phyloP scores from a whole-genome alignment of 805 yeast species.

The Candida germanica region DNA sequence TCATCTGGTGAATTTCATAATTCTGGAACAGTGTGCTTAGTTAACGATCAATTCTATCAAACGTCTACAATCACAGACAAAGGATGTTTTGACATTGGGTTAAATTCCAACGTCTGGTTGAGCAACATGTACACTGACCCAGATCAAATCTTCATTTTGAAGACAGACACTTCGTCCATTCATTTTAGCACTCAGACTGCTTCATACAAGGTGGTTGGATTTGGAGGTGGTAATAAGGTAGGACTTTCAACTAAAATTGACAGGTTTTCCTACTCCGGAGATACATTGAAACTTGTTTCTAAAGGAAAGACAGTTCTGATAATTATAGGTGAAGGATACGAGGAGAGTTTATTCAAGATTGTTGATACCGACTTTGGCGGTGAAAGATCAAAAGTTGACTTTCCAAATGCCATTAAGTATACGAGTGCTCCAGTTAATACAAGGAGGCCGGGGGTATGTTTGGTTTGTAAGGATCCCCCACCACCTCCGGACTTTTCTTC shows the following conservation, averaged over 20 bases:
- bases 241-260: constrained; percentile 8
- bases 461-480: constrained; percentile 13
- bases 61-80: constrained; percentile 15
- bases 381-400: constrained; percentile 2
- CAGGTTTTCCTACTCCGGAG: background rate
- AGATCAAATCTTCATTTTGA: constrained; percentile 18
- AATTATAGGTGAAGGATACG: constrained; percentile 6
- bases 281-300: constrained; percentile 2
- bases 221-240: constrained; percentile 22
- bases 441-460: constrained; percentile 14
- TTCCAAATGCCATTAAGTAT: constrained; percentile 11
- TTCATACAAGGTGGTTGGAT: constrained; percentile 17
- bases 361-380: constrained; percentile 6
- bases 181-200: constrained; percentile 19
- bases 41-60: constrained; percentile 17
- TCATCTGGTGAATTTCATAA: constrained; percentile 14
- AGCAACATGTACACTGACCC: constrained; percentile 5
- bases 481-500: constrained; percentile 8
- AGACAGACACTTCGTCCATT: constrained; percentile 15
- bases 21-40: constrained; percentile 24
- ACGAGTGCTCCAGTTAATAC: constrained; percentile 11
- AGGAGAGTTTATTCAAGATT: background rate
- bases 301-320: background rate
- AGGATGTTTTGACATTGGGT: constrained; percentile 20
- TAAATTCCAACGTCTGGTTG: constrained; percentile 11